Evolutionary conservation across 2,329 filamentous ascomycete genomes (phyloP).

Genomic region (Clonostachys sp.): DNA sequence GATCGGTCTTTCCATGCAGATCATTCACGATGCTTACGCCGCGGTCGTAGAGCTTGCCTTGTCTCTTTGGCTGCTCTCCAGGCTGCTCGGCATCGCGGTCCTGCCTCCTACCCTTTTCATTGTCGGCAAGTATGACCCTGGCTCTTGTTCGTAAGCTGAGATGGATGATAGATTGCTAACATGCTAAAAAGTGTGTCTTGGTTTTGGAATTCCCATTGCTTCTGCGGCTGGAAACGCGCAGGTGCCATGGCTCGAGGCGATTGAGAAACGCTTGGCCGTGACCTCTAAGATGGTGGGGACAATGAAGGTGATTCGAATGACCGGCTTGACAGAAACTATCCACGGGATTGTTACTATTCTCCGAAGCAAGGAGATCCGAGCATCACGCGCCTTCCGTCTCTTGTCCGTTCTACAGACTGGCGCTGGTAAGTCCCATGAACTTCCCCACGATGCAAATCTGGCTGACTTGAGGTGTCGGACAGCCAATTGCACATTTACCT

Average conservation of each 20-base stretch:
- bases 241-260: slow-evolving; percentile 17
- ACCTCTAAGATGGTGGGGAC: slow-evolving; percentile 17
- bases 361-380: too few relatives aligned
- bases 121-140: slow-evolving; percentile 4
- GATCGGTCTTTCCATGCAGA: slow-evolving; percentile 10
- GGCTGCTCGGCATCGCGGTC: slow-evolving; percentile 36
- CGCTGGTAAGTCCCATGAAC: too few relatives aligned
- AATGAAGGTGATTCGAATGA: slow-evolving; percentile 26
- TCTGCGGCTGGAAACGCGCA: slow-evolving; percentile 2
- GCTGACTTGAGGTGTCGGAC: too few relatives aligned
- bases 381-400: too few relatives aligned
- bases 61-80: slow-evolving; percentile 16
- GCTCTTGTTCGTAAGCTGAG: too few relatives aligned
- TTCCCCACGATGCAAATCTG: too few relatives aligned
- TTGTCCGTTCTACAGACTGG: too few relatives aligned
- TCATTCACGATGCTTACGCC: slow-evolving; percentile 13
- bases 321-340: slow-evolving; percentile 12
- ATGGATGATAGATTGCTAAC: too few relatives aligned
- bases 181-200: too few relatives aligned
- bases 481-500: too few relatives aligned
- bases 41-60: slow-evolving; percentile 15
- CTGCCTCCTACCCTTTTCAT: slow-evolving; percentile 33
- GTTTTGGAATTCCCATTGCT: too few relatives aligned
- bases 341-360: not conserved
- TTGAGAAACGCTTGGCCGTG: slow-evolving; percentile 16